Evolutionary conservation across 352 stramenopile species (phyloP).

Genomic region (Phytophthora cajani): DNA sequence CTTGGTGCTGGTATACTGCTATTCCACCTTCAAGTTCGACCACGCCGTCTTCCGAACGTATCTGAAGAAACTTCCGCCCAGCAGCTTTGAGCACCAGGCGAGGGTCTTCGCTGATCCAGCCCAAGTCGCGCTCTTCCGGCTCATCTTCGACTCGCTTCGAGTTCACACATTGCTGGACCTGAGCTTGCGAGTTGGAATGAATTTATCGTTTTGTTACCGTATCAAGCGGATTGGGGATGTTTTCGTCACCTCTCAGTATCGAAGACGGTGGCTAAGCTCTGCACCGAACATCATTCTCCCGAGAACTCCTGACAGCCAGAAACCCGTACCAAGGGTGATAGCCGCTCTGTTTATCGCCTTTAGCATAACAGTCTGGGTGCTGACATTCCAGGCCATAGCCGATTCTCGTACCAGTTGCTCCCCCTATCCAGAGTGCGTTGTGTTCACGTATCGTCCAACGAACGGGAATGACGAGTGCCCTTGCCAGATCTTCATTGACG

Average conservation of each 20-base stretch:
- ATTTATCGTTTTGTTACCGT: constrained; percentile 36
- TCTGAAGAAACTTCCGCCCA: constrained; percentile 18
- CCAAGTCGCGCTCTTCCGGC: constrained; percentile 39
- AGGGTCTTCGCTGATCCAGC: constrained; percentile 39
- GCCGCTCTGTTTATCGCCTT: constrained; percentile 22
- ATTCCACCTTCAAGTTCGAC: constrained; percentile 43
- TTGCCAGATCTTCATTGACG: constrained; percentile 31
- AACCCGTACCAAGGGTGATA: constrained; percentile 25
- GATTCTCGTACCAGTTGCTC: constrained; percentile 20
- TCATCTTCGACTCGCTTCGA: constrained; percentile 39
- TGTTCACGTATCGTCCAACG: constrained; percentile 27
- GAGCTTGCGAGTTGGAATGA: constrained; percentile 35
- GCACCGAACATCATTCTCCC: not conserved
- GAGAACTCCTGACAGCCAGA: not conserved
- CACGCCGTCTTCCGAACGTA: constrained; percentile 33
- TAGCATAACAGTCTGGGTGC: constrained; percentile 20
- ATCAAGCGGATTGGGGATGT: constrained; percentile 19
- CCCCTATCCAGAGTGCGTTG: constrained; percentile 34
- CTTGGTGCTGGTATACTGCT: constrained; percentile 33
- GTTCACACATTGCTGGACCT: constrained; percentile 33
- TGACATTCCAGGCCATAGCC: constrained; percentile 22
- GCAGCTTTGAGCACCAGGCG: constrained; percentile 39
- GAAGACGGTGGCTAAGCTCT: not conserved
- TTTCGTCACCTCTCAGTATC: constrained; percentile 21
- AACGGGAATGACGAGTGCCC: constrained; percentile 14